Base-by-base conservation (phyloP, 805 yeast genomes). In the Priceomyces fermenticarens region DNA sequence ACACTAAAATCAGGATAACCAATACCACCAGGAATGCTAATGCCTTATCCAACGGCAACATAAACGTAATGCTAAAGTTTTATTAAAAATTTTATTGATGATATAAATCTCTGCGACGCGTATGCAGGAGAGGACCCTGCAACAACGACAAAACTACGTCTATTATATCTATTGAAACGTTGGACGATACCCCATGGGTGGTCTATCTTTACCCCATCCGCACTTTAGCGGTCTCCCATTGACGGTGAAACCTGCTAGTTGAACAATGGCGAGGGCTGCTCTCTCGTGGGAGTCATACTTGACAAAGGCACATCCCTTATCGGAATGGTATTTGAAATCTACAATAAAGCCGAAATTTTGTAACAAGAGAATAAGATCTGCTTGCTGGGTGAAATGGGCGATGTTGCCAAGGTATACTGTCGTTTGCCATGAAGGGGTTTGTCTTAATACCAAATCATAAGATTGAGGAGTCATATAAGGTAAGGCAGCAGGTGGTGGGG, bases 321-420 rank as follows among this genome's bases (percentile, higher is more conserved):
- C 95, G 7, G 88, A 84, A 49, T 84, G 83, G 53, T 85, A 77
- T 60, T 85, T 84, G 57, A 88, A 79, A 51, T 85, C 93, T 43
- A 85, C 82, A 55, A 88, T 84, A 62, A 71, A 86, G 4, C 96
- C 97, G 58, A 88, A 87, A 50, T 77, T 81, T 57, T 81, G 90
- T 47, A 88, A 65, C 39, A 88, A 63, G 15, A 91, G 88, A 42
- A 84, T 71, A 53, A 88, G 67, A 47, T 86, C 93, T 41, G 72
- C 72, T 60, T 85, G 88, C 38, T 83, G 78, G 20, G 87, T 81
- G 58, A 72, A 81, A 51, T 84, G 90, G 25, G 93, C 83, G 52
- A 88, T 73, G 61, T 88, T 88, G 33, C 97, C 96, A 44, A 88
- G 70, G 58, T 88, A 88, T 25, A 88, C 93, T 4, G 96, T 88